Conservation (phyloP, 208 protist genomes). For the Trypanosoma vivax region DNA sequence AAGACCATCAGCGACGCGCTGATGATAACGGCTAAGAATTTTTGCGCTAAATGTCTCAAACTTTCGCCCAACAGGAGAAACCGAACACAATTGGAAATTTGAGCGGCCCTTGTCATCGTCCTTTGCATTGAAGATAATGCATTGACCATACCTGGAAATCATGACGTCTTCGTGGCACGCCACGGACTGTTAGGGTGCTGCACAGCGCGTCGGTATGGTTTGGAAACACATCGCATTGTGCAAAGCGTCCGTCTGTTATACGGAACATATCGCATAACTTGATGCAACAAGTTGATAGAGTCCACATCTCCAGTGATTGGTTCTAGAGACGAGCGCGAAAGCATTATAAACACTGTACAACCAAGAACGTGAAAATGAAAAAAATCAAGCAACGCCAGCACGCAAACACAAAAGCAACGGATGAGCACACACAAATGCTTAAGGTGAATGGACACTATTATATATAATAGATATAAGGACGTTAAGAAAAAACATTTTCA, state of each 20-base stretch:
- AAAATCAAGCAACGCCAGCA: not conserved
- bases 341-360: conserved; percentile 9
- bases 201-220: conserved; percentile 67
- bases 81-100: conserved; percentile 53
- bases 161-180: conserved; percentile 64
- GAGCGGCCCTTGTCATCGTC: conserved; percentile 56
- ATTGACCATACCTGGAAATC: conserved; percentile 73
- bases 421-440: no score
- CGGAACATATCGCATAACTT: conserved; percentile 77
- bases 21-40: conserved; percentile 57
- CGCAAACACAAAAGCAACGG: not conserved
- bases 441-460: no score
- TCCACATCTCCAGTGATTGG: conserved; percentile 60
- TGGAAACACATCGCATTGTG: conserved; percentile 70
- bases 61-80: conserved; percentile 73
- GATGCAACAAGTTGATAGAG: conserved; percentile 42
- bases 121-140: conserved; percentile 73
- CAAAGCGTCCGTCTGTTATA: conserved; percentile 81
- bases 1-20: conserved; percentile 63
- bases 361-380: not conserved
- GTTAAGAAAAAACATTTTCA: no score
- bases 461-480: no score
- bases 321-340: conserved; percentile 19
- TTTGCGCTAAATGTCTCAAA: conserved; percentile 62
- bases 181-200: conserved; percentile 61